These are phyloP conservation scores for Apiospora pterosperma DNA, from an alignment of 2,329 filamentous ascomycete genomes.

Conservation along the genomic window DNA sequence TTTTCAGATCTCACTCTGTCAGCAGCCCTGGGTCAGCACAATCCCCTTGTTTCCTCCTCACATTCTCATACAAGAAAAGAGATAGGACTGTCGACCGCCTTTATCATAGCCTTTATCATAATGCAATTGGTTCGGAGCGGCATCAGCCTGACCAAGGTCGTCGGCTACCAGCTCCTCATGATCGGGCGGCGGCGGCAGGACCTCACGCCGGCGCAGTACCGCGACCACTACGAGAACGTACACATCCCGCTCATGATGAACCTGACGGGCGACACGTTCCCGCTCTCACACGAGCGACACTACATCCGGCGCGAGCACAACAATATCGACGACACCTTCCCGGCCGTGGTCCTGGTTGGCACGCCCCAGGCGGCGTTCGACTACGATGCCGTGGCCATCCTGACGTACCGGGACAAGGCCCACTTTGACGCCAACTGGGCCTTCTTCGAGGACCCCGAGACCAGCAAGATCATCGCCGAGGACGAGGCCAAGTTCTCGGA, in stretches of 20 bases:
- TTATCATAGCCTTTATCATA: no score
- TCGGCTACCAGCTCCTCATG: neutral
- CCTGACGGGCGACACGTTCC: conserved; percentile 18
- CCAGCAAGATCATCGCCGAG: neutral
- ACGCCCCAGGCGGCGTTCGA: conserved; percentile 13
- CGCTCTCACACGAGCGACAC: conserved; percentile 15
- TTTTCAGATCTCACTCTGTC: neutral
- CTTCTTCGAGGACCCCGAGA: conserved; percentile 9
- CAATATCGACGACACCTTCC: conserved; percentile 3
- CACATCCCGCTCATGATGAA: conserved; percentile 19
- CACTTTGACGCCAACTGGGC: conserved; percentile 12
- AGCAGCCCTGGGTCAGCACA: neutral
- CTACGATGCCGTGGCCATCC: conserved; percentile 18
- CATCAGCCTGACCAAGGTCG: neutral
- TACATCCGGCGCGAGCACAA: conserved; percentile 13
- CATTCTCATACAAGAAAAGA: neutral
- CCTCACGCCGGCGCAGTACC: conserved; percentile 19
- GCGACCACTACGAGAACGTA: conserved; percentile 19
- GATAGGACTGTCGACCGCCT: no score
- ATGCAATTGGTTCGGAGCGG: neutral
- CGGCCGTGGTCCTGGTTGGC: conserved; percentile 14
- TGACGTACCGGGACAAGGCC: conserved; percentile 14
- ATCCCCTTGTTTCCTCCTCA: neutral
- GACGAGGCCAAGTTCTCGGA: conserved; percentile 12
- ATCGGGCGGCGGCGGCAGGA: conserved; percentile 7